A percentile compares a stretch with the other conserved stretches of the same genome.
Conservation (phyloP, 1,284 basidiomycete genomes). For the Trichosporon inkin region DNA sequence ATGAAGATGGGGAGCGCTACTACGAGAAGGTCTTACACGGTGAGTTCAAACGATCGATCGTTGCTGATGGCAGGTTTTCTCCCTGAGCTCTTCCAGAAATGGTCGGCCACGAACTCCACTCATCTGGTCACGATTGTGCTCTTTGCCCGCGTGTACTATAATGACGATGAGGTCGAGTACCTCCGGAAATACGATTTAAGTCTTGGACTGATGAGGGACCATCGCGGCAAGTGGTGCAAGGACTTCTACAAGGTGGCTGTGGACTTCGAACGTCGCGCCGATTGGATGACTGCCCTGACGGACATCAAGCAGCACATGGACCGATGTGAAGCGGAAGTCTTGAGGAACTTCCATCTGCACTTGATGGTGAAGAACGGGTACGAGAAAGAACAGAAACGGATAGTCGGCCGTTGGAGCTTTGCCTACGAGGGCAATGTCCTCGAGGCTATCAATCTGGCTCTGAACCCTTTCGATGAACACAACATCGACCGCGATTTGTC, state of each 20-base stretch:
- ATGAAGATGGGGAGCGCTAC: constrained; percentile 91
- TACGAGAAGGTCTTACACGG: constrained; percentile 91
- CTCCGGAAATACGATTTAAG: constrained; percentile 43
- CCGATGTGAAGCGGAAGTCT: constrained; percentile 80
- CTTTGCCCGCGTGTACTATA: constrained; percentile 90
- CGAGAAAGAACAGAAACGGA: constrained; percentile 35
- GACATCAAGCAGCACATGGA: constrained; percentile 82
- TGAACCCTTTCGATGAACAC: constrained; percentile 91
- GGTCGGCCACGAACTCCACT: constrained; percentile 77
- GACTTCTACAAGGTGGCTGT: constrained; percentile 95
- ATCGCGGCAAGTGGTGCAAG: constrained; percentile 77
- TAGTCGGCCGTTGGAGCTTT: constrained; percentile 49
- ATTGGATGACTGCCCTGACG: constrained; percentile 82
- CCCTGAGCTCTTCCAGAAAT: constrained; percentile 74
- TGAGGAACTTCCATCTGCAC: constrained; percentile 70
- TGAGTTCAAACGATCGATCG: constrained; percentile 26
- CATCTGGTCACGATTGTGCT: constrained; percentile 93
- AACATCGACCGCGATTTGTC: constrained; percentile 94
- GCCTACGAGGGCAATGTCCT: constrained; percentile 91
- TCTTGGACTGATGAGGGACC: constrained; percentile 67
- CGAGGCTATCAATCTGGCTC: constrained; percentile 86
- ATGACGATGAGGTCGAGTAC: constrained; percentile 72
- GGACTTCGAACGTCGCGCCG: constrained; percentile 79
- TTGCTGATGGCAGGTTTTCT: constrained; percentile 58
- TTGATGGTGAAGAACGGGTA: constrained; percentile 37